Evolutionary conservation across 805 yeast species (phyloP), one percentile per base, ranked within the genome.

Genomic region (Wickerhamiella sergipiensis): DNA sequence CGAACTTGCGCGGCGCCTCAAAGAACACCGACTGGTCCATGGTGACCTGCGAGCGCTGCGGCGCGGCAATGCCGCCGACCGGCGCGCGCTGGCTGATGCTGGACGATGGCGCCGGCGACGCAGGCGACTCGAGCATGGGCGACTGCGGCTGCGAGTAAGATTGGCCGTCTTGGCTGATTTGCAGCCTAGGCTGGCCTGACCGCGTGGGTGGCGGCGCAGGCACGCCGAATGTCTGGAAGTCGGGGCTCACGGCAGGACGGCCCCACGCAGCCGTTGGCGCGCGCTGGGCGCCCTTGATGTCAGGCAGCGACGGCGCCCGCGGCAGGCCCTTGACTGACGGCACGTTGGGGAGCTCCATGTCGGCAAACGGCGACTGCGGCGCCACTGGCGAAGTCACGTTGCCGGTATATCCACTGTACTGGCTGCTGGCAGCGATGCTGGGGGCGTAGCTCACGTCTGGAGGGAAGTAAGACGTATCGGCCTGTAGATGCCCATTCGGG

Each of bases 301-400:
- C 24, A 5, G 43, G 24, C 43, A 40, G 43, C 24, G 24, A 18
- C 13, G 43, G 43, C 43, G 24, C 15, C 24, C 43, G 23, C 24
- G 43, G 43, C 23, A 40, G 13, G 10, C 24, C 15, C 24, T 18
- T 10, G 24, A 19, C 24, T 12, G 38, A 5, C 7, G 47, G 47
- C 22, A 45, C 47, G 39, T 45, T 23, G 22, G 47, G 47, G 10
- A 45, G 47, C 13, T 45, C 39, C 47, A 45, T 45, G 38, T 45
- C 12, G 19, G 43, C 22, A 17, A 15, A 40, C 23, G 15, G 24
- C 22, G 43, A 18, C 43, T 40, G n/a, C 13, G 22, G 43, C 9
- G 43, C 17, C 40, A 17, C 40, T 2, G 17, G 40, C 24, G 24
- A 15, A 2, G 24, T 18, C 15, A 29, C 33, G 15, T 29, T 29